These are phyloP conservation scores for Pseudonectria foliicola DNA, from an alignment of 2,329 filamentous ascomycete species.

Conservation along the genomic window DNA sequence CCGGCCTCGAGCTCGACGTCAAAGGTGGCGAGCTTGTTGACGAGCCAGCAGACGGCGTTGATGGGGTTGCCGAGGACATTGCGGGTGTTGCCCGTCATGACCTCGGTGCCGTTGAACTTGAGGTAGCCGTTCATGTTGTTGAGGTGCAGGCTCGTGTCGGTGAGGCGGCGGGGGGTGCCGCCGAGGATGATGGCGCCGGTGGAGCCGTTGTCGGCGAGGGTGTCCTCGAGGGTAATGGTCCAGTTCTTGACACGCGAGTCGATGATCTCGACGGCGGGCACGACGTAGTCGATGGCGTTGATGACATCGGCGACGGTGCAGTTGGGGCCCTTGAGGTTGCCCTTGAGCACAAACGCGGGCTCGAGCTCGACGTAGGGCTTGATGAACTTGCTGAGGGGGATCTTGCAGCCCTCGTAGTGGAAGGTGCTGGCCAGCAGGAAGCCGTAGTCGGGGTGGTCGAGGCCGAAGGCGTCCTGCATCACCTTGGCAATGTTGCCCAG, in stretches of 20 bases:
- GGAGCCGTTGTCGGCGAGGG: conserved; percentile 20
- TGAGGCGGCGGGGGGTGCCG: conserved; percentile 16
- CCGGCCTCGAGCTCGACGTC: conserved; percentile 17
- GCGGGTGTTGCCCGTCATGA: conserved; percentile 19
- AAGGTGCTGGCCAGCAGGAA: conserved; percentile 20
- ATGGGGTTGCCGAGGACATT: conserved; percentile 20
- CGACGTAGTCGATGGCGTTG: conserved; percentile 21
- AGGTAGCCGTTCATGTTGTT: conserved; percentile 16
- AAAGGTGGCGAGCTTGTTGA: conserved; percentile 17
- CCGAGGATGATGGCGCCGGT: conserved; percentile 20
- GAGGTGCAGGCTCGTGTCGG: conserved; percentile 12
- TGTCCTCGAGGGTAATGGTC: conserved; percentile 19
- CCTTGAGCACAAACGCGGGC: conserved; percentile 20
- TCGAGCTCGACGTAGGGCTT: conserved; percentile 23
- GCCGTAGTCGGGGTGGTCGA: conserved; percentile 22
- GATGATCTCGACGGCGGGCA: conserved; percentile 23
- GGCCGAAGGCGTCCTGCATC: conserved; percentile 22
- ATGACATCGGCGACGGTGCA: conserved; percentile 22
- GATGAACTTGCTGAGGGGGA: conserved; percentile 15
- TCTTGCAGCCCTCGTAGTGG: conserved; percentile 17
- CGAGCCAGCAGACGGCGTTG: conserved; percentile 18
- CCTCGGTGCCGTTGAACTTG: conserved; percentile 17
- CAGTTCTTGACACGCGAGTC: conserved; percentile 22
- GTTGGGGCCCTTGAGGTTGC: conserved; percentile 17
- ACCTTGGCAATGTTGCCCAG: conserved; percentile 25